Percentiles rank a stretch among this genome's conserved stretches.
Conservation (phyloP, 2,329 filamentous ascomycete genomes). For the Xylogone sp. region DNA sequence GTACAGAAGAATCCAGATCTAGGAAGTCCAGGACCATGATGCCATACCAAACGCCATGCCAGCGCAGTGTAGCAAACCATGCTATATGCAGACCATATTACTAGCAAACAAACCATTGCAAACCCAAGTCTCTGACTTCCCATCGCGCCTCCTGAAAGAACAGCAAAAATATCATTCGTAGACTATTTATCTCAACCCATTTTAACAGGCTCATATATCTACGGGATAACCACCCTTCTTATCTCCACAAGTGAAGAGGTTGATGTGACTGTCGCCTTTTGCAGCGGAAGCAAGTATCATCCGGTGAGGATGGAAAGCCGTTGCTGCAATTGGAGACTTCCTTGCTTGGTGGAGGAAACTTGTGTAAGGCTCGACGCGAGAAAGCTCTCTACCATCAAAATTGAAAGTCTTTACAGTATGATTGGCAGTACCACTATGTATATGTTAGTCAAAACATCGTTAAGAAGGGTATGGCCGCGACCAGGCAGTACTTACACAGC, state of each 20-base stretch:
- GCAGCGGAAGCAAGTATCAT: constrained; percentile 88
- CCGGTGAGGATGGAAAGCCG: constrained; percentile 91
- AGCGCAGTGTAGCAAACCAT: neutral
- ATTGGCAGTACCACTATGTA: constrained; percentile 73
- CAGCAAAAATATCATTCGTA: neutral
- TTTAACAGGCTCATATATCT: neutral
- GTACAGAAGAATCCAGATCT: neutral
- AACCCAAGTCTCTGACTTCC: neutral
- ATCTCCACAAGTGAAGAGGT: constrained; percentile 72
- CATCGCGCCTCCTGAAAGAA: neutral
- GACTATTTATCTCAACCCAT: neutral
- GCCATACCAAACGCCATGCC: neutral
- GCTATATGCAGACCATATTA: neutral
- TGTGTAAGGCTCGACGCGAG: constrained; percentile 83
- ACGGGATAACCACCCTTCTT: constrained; percentile 25
- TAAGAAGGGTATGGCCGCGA: too few relatives aligned
- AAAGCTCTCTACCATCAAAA: constrained; percentile 74
- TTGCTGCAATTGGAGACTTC: constrained; percentile 77
- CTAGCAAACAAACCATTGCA: neutral
- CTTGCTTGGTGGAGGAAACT: constrained; percentile 81
- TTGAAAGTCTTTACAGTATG: constrained; percentile 93
- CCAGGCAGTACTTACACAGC: constrained; percentile 64
- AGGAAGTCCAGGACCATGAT: neutral
- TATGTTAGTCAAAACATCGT: constrained; percentile 18
- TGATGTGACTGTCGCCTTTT: constrained; percentile 84